Evolutionary conservation across 441 rosid species (phyloP).

Genomic region (Sinapis alba): DNA sequence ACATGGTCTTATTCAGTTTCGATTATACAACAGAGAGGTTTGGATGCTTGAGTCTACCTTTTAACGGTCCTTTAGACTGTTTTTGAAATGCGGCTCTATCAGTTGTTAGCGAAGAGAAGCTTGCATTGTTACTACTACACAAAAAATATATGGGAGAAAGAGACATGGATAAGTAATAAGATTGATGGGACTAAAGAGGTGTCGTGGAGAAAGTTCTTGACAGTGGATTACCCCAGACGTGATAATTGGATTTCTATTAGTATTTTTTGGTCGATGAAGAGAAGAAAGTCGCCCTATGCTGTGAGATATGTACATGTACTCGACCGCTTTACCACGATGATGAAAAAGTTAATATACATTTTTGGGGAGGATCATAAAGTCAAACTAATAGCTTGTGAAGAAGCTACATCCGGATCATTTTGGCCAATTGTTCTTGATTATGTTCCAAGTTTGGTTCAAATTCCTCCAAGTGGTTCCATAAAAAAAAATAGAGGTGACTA

Average conservation of each 20-base stretch:
- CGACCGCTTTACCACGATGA: not conserved
- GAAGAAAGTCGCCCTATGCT: not conserved
- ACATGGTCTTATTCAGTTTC: not conserved
- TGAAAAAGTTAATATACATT: not conserved
- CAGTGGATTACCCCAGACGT: not conserved
- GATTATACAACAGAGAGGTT: conserved; percentile 14
- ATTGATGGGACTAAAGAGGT: not conserved
- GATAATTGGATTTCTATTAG: not conserved
- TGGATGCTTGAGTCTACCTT: not conserved
- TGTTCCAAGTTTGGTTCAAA: not conserved
- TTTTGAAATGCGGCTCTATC: not conserved
- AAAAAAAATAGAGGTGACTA: not conserved
- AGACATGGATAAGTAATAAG: not conserved
- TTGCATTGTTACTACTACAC: not conserved
- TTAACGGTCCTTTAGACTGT: not conserved
- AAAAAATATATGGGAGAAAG: not conserved
- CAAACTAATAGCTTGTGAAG: no score
- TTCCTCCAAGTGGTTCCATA: not conserved
- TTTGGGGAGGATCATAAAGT: no score
- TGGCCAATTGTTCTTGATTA: no score
- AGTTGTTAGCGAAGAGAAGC: conserved; percentile 2
- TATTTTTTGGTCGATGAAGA: not conserved
- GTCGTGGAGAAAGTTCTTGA: not conserved
- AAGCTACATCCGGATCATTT: no score
- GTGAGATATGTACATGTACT: not conserved